These are phyloP conservation scores for Alternaria sp. DNA, from an alignment of 2,329 filamentous ascomycete genomes.

Conservation along the genomic window DNA sequence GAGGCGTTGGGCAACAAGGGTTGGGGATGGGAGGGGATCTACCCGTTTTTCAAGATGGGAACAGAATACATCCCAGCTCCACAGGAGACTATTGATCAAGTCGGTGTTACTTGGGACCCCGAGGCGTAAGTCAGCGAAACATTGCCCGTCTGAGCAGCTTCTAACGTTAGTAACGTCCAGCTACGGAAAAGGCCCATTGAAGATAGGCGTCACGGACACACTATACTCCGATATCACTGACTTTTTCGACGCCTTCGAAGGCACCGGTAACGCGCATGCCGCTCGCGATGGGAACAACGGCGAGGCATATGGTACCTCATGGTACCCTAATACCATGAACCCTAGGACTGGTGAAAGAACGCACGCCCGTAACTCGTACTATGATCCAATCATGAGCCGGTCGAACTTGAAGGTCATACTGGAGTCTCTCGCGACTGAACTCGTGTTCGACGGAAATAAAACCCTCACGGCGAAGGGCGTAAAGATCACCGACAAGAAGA, in stretches of 20 bases:
- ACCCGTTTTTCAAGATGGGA: slow-evolving; percentile 39
- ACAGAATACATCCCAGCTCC: slow-evolving; percentile 33
- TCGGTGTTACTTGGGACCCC: slow-evolving; percentile 34
- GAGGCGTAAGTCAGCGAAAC: slow-evolving; percentile 17
- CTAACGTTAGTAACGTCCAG: slow-evolving; percentile 7
- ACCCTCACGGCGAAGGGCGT: slow-evolving; percentile 33
- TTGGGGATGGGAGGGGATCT: slow-evolving; percentile 63
- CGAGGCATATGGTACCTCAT: slow-evolving; percentile 42
- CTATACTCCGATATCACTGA: slow-evolving; percentile 34
- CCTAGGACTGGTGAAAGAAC: slow-evolving; percentile 37
- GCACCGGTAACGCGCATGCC: slow-evolving; percentile 28
- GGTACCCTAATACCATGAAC: slow-evolving; percentile 46
- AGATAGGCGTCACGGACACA: slow-evolving; percentile 35
- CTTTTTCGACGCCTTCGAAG: slow-evolving; percentile 33
- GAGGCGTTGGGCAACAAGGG: slow-evolving; percentile 64
- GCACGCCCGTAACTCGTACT: slow-evolving; percentile 41
- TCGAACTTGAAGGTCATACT: slow-evolving; percentile 40
- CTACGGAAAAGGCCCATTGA: slow-evolving; percentile 36
- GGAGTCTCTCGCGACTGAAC: slow-evolving; percentile 25
- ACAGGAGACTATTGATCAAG: slow-evolving; percentile 14
- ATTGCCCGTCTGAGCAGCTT: neutral
- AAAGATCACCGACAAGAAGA: slow-evolving; percentile 28
- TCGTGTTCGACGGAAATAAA: slow-evolving; percentile 30
- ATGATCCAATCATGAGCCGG: slow-evolving; percentile 33
- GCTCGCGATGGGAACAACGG: slow-evolving; percentile 32